A percentile compares a stretch with the other conserved stretches of the same genome.
phyloP scores from a whole-genome alignment of 2,329 filamentous ascomycete species.

The Colletotrichum sp. region DNA sequence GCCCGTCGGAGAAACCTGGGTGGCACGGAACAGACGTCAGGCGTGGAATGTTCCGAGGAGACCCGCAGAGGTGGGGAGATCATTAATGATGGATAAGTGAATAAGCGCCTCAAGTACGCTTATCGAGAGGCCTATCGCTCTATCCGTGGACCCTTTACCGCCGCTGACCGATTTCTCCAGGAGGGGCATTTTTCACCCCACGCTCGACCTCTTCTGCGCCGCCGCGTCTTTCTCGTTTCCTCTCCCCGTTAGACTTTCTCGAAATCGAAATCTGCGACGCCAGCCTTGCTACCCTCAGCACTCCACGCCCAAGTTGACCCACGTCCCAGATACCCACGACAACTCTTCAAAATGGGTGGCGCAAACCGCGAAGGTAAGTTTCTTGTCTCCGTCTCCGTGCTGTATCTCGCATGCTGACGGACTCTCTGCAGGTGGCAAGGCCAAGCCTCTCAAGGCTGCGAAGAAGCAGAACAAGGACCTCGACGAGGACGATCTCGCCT shows the following conservation, averaged over 20 bases:
- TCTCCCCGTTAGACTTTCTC: background rate
- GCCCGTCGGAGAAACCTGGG: constrained; percentile 4
- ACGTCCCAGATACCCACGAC: background rate
- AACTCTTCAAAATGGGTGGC: constrained; percentile 39
- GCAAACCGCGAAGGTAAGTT: constrained; percentile 41
- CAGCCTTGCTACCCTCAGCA: constrained; percentile 5
- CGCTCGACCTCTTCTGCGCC: constrained; percentile 4
- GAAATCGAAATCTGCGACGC: background rate
- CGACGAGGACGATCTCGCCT: constrained; percentile 87
- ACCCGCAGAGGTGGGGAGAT: background rate
- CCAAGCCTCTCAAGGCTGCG: constrained; percentile 83
- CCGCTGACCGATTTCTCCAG: constrained; percentile 7
- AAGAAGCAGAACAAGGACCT: constrained; percentile 86
- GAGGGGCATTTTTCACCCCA: constrained; percentile 25
- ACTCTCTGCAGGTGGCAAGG: constrained; percentile 71
- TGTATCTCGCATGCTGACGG: background rate
- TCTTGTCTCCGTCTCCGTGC: background rate
- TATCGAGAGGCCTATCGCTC: background rate
- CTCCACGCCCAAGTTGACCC: background rate
- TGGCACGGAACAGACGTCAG: background rate
- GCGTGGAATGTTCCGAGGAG: constrained; percentile 10
- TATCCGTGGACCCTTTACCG: background rate
- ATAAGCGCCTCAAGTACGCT: accelerated
- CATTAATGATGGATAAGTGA: background rate
- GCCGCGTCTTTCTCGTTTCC: background rate